Evolutionary conservation across 2,329 filamentous ascomycete species (phyloP), one percentile per base, ranked within the genome.

Genomic region (Aspergillus sp.): DNA sequence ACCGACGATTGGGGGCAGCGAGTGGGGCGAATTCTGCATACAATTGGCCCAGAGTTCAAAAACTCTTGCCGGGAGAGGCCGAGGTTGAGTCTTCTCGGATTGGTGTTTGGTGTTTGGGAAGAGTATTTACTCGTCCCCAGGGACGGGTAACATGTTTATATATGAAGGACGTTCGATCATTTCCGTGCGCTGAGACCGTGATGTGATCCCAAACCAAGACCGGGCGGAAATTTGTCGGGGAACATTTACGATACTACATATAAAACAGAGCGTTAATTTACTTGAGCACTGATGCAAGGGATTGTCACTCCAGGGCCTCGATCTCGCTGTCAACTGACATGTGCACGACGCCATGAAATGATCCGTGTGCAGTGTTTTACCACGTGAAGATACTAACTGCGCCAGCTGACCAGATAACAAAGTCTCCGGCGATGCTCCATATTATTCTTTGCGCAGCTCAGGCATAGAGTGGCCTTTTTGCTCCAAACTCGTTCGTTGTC

Each of bases 21-120:
- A 94, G 66, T 93, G 91, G 84, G 89, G 90, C 0, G 81, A 87
- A 64, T 95, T 95, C 74, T 93, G 90, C 72, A 80, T 88, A 66
- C 86, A 87, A 74, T 75, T 96, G 70, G 75, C 72, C 22, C 72
- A 74, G 60, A 78, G 75, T 64, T 76, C 75, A n/a, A 69, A 66
- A 54, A 64, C 46, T 13, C 57, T 66, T 48, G 55, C 59, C 34
- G 60, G 54, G n/a, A 60, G 59, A 31, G 56, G 41, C 7, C 64
- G 22, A 63, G 9, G 22, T 30, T 38, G 30, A 31, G 23, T 43
- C 3, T 38, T 23, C 31, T 15, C n/a, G 25, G 19, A 9, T 15
- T 30, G 6, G 34, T 41, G 34, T 13, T 28, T 19, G 19, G 19
- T 19, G 19, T 17, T 23, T 57, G 22, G 17, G 19, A 7, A 11